These are phyloP conservation scores for Ochetophila trinervis DNA, from an alignment of 306 rosid species.

Conservation along the genomic window DNA sequence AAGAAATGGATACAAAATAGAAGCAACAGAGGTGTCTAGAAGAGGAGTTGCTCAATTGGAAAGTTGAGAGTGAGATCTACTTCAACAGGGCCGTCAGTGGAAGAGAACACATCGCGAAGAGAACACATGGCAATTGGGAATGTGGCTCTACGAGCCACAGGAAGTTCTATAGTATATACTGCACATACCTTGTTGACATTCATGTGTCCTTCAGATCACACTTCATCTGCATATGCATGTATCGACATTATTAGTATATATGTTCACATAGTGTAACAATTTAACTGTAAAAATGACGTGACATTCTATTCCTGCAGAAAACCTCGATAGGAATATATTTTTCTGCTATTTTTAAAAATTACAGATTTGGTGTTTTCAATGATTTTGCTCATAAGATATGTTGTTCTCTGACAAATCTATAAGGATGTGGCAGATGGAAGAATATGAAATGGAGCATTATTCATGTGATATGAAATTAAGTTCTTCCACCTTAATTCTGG, in stretches of 20 bases:
- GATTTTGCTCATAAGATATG: too few relatives aligned
- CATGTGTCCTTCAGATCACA: slow-evolving; percentile 12
- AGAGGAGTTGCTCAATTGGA: slow-evolving; percentile 20
- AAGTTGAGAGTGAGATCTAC: slow-evolving; percentile 10
- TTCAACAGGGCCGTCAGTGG: slow-evolving; percentile 9
- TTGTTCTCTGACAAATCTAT: too few relatives aligned
- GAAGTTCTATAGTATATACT: slow-evolving; percentile 18
- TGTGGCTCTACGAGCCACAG: slow-evolving; percentile 11
- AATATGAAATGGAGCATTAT: too few relatives aligned
- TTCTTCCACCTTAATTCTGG: too few relatives aligned
- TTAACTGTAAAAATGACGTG: slow-evolving; percentile 12
- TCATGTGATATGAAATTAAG: too few relatives aligned
- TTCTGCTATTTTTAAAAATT: neutral
- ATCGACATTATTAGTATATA: slow-evolving; percentile 11
- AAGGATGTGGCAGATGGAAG: too few relatives aligned
- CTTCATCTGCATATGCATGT: neutral
- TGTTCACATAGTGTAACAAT: neutral
- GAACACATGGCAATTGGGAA: slow-evolving; percentile 21
- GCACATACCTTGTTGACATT: slow-evolving; percentile 33
- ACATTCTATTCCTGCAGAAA: neutral
- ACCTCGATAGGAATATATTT: neutral
- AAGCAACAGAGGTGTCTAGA: neutral
- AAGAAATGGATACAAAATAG: neutral
- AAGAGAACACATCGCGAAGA: slow-evolving; percentile 20
- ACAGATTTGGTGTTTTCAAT: neutral